These are phyloP conservation scores for Gynandropsis gynandra DNA, from an alignment of 345 rosid species.

Conservation along the genomic window DNA sequence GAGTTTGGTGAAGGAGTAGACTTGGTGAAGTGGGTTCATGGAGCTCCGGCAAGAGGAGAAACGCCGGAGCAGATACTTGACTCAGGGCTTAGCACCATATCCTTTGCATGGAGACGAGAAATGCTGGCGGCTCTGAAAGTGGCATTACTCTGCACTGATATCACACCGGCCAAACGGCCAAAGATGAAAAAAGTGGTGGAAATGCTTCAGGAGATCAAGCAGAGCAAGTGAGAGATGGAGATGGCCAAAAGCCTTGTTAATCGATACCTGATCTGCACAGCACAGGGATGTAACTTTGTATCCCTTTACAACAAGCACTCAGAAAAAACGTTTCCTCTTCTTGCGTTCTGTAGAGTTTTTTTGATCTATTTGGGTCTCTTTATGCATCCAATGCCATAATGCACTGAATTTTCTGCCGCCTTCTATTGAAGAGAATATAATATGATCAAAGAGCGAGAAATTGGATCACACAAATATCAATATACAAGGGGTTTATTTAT, in stretches of 20 bases:
- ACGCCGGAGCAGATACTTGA: conserved; percentile 76
- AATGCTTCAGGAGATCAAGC: conserved; percentile 75
- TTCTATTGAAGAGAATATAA: too few relatives aligned
- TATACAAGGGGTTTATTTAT: conserved; percentile 7
- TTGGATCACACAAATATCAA: conserved; percentile 1
- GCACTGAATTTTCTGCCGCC: too few relatives aligned
- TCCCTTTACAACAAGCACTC: conserved; percentile 18
- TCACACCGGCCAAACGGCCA: conserved; percentile 71
- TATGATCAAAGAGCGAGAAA: background rate
- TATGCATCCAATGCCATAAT: background rate
- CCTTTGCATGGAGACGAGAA: conserved; percentile 88
- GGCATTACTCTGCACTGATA: conserved; percentile 73
- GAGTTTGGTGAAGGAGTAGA: conserved; percentile 80
- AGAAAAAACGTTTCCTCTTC: conserved; percentile 21
- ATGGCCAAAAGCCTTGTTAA: too few relatives aligned
- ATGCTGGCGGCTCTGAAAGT: conserved; percentile 95
- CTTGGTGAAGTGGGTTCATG: conserved; percentile 95
- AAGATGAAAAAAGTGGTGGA: conserved; percentile 87
- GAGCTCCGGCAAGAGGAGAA: conserved; percentile 66
- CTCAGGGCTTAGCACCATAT: conserved; percentile 66
- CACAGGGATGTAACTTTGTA: too few relatives aligned
- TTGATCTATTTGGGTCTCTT: conserved; percentile 12
- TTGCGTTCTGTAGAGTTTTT: conserved; percentile 14
- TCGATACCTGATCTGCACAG: too few relatives aligned
- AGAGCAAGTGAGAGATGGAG: conserved; percentile 29